phyloP scores from a whole-genome alignment of 495 filamentous ascomycete species.

The Aspergillus homomorphus region DNA sequence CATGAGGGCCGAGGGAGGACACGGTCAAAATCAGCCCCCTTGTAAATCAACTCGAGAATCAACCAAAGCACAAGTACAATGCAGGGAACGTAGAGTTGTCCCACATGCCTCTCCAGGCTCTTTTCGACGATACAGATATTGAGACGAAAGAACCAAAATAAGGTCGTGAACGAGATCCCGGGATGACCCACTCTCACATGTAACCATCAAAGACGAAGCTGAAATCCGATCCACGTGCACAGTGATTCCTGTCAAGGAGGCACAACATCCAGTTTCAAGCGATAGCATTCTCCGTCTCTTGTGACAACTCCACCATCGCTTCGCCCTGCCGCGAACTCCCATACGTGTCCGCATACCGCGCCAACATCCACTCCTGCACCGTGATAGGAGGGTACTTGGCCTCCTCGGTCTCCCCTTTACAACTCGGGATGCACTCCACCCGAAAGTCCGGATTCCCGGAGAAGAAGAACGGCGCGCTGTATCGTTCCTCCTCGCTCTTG shows the following conservation, averaged over 20 bases:
- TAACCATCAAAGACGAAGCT: too few relatives aligned
- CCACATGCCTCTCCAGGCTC: too few relatives aligned
- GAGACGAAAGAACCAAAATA: too few relatives aligned
- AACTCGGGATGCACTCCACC: conserved; percentile 24
- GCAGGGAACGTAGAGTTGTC: too few relatives aligned
- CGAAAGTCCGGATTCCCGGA: conserved; percentile 24
- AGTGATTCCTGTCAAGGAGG: too few relatives aligned
- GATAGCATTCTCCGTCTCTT: neutral
- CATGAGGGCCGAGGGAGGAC: too few relatives aligned
- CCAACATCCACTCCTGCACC: conserved; percentile 25
- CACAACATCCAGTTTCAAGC: neutral
- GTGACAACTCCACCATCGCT: conserved; percentile 13
- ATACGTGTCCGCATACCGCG: conserved; percentile 27
- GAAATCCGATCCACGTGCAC: too few relatives aligned
- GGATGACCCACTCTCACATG: conserved; percentile 1
- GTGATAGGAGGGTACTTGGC: conserved; percentile 26
- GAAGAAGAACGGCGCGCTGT: conserved; percentile 32
- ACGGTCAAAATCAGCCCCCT: too few relatives aligned
- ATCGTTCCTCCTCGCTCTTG: conserved; percentile 23
- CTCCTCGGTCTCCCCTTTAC: conserved; percentile 10
- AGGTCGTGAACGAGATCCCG: too few relatives aligned
- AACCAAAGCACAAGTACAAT: too few relatives aligned
- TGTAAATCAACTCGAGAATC: too few relatives aligned
- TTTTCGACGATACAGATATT: too few relatives aligned
- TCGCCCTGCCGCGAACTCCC: conserved; percentile 9